A percentile compares a stretch with the other conserved stretches of the same genome.
Evolutionary conservation across 2,329 filamentous ascomycete genomes (phyloP).

Genomic region (Colletotrichum sp.): DNA sequence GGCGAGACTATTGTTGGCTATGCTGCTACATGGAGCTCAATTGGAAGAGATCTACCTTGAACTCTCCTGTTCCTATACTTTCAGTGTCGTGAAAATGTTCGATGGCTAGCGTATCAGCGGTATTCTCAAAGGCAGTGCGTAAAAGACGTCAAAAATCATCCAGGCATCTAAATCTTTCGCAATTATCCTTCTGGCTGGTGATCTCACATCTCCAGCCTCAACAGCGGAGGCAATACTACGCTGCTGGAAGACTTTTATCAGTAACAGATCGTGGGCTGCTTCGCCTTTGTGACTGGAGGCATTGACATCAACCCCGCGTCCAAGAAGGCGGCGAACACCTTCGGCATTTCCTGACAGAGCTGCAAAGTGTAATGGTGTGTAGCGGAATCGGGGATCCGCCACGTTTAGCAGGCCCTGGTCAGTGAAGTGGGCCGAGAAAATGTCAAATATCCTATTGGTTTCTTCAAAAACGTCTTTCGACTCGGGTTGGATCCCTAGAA

Average conservation of each 20-base stretch:
- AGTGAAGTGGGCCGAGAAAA: background rate
- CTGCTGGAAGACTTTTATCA: accelerated
- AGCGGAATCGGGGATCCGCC: background rate
- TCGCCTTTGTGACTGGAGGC: background rate
- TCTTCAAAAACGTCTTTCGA: background rate
- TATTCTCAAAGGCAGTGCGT: background rate
- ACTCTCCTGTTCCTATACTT: no score
- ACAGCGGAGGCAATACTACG: background rate
- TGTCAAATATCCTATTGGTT: background rate
- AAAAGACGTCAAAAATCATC: background rate
- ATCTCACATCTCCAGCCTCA: background rate
- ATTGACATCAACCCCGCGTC: background rate
- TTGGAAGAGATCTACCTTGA: background rate
- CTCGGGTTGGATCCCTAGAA: background rate
- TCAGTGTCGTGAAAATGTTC: background rate
- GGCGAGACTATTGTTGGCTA: background rate
- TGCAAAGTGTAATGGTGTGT: background rate
- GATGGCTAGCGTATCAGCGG: background rate
- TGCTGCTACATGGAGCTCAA: background rate
- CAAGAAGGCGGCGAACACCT: background rate
- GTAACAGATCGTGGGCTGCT: background rate
- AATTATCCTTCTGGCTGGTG: background rate
- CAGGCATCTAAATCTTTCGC: background rate
- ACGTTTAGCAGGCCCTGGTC: background rate
- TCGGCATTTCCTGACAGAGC: background rate